A percentile compares a stretch with the other conserved stretches of the same genome.
phyloP scores from a whole-genome alignment of 2,329 filamentous ascomycete species.

The Fusarium sacchari region DNA sequence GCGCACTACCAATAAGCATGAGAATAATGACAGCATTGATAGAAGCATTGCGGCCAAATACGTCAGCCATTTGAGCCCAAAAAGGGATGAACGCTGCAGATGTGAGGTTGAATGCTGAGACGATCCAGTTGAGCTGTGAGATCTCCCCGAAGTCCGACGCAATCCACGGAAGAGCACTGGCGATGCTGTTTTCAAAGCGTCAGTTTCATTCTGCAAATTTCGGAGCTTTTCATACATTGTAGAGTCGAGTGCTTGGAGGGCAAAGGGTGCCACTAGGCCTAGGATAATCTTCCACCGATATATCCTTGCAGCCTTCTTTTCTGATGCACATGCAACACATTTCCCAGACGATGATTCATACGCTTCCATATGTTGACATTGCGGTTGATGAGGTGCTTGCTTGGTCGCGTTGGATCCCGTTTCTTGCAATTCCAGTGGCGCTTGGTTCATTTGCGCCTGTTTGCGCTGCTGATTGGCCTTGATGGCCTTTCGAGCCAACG shows the following conservation, averaged over 20 bases:
- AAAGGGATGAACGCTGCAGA: conserved; percentile 74
- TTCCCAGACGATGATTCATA: conserved; percentile 15
- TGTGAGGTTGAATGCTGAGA: conserved; percentile 74
- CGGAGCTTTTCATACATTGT: conserved; percentile 60
- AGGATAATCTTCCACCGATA: conserved; percentile 69
- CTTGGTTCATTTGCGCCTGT: neutral
- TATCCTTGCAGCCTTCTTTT: conserved; percentile 46
- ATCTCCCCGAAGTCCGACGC: conserved; percentile 70
- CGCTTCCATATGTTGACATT: conserved; percentile 37
- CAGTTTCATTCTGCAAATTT: neutral
- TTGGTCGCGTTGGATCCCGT: neutral
- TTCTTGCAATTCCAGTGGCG: conserved; percentile 2
- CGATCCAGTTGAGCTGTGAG: conserved; percentile 74
- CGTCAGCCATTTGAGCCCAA: conserved; percentile 71
- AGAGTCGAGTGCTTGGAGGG: conserved; percentile 70
- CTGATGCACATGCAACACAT: conserved; percentile 48
- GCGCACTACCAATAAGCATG: conserved; percentile 68
- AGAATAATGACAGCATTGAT: conserved; percentile 66
- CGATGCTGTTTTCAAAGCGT: conserved; percentile 42
- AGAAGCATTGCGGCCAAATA: conserved; percentile 70
- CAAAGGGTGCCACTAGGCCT: conserved; percentile 68
- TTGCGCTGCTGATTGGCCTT: conserved; percentile 8
- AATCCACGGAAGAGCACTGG: conserved; percentile 60
- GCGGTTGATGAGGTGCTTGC: conserved; percentile 14
- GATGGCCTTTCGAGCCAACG: conserved; percentile 21